Conservation (phyloP, 768 basidiomycete genomes). For the Candolleomyces eurysporus region DNA sequence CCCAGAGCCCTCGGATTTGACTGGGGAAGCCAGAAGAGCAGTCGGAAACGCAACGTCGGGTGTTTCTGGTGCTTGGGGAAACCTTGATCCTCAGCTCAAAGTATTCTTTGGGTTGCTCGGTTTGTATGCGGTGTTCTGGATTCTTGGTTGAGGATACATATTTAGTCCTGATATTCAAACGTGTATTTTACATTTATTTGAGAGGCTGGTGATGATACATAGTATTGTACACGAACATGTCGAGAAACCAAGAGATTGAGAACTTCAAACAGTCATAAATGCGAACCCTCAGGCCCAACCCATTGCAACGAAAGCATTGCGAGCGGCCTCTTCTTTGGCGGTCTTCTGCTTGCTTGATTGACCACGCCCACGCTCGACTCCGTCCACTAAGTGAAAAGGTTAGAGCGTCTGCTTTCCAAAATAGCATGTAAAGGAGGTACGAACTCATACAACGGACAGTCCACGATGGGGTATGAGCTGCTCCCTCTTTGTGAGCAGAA, state of each 20-base stretch:
- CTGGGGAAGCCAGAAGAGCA: constrained; percentile 30
- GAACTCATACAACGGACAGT: constrained; percentile 51
- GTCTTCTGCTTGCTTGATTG: constrained; percentile 56
- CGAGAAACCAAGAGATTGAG: too few species aligned
- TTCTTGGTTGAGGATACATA: constrained; percentile 31
- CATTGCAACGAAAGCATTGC: constrained; percentile 49
- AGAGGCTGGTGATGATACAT: too few species aligned
- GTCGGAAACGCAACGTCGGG: constrained; percentile 31
- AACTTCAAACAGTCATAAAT: not conserved
- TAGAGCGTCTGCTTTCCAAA: too few species aligned
- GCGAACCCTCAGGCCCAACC: constrained; percentile 43
- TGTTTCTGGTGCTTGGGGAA: constrained; percentile 28
- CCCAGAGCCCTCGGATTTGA: constrained; percentile 32
- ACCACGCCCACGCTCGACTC: constrained; percentile 46
- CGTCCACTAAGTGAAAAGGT: constrained; percentile 41
- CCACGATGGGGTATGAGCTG: constrained; percentile 56
- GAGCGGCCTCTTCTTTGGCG: constrained; percentile 59
- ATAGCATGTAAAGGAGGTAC: constrained; percentile 13
- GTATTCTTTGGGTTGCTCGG: constrained; percentile 60
- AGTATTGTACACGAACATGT: too few species aligned
- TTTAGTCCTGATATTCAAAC: not conserved
- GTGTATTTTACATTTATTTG: not conserved
- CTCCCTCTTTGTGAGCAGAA: constrained; percentile 43
- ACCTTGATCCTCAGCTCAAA: constrained; percentile 67
- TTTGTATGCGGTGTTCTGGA: constrained; percentile 63